Base-by-base conservation (phyloP, 371 early-diverging fungal genomes). In the Haplosporangium sp. region DNA sequence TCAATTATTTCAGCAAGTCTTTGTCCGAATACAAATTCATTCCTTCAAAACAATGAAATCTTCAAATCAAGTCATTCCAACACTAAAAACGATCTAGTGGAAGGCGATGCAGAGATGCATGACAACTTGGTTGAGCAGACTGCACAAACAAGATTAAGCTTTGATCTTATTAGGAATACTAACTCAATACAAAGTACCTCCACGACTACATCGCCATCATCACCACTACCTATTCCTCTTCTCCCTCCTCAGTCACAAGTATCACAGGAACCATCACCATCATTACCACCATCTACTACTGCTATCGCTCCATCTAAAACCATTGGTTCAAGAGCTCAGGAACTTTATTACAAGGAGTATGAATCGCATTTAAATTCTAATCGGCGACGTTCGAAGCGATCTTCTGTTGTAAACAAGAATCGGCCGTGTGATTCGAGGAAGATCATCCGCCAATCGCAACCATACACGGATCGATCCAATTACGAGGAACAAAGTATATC, bases 321-420 rank as follows among this genome's bases (percentile, higher is more conserved):
- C 27, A 27, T 27, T 27, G 27, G 27, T 27, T 27, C 27, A 27
- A 27, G 27, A 27, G 10, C 7, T 6, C 67, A 60, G 59, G 17
- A 48, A 1, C 59, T 37, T 10, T 67, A 59, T 20, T 48, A 59
- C 34, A 39, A 59, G n/a, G 59, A 59, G 38, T 59, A 59, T 48
- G 50, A 59, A 19, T 35, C 59, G 8, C 67, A 67, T 20, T 40
- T 67, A 39, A 37, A 42, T 40, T 35, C 3, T 4, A 20, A 39
- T 40, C 65, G 48, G 10, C 58, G 38, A 5, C 67, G 67, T 9
- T 20, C 55, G 38, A 40, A 44, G 3, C 63, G 48, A 17, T 38
- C 37, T 52, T 48, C 56, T 50, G 45, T 45, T 15, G 45, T 27
- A 27, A 27, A 10, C 15, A 45, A 45, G 45, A 15, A 45, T 45